Evolutionary conservation across 306 rosid genomes (phyloP).

Genomic region (Hylodesmum podocarpum): DNA sequence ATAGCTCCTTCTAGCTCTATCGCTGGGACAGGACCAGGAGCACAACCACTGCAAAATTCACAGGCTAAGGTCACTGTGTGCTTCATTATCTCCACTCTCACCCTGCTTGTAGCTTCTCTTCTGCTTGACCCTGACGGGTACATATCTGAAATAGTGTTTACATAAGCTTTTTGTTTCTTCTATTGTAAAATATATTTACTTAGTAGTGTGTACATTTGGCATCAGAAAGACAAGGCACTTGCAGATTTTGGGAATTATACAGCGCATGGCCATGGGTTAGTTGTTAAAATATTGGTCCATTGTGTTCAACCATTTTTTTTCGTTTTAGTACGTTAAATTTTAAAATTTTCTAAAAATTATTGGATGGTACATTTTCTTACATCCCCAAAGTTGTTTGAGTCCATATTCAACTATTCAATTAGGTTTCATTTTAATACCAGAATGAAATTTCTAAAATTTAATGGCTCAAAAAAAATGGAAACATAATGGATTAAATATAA

Average conservation of each 20-base stretch:
- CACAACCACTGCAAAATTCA: slow-evolving; percentile 36
- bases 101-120: slow-evolving; percentile 45
- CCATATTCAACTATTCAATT: too few species aligned
- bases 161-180: slow-evolving; percentile 16
- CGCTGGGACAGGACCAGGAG: not conserved
- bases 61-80: slow-evolving; percentile 47
- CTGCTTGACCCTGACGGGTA: slow-evolving; percentile 24
- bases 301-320: too few species aligned
- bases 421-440: too few species aligned
- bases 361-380: too few species aligned
- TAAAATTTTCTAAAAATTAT: too few species aligned
- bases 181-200: slow-evolving; percentile 18
- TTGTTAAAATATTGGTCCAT: not conserved
- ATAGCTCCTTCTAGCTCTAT: slow-evolving; percentile 16
- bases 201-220: slow-evolving; percentile 29
- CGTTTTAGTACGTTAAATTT: too few species aligned
- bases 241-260: not conserved
- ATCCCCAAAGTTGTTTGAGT: too few species aligned
- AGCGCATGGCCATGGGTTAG: not conserved
- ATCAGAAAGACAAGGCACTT: not conserved
- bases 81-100: slow-evolving; percentile 42
- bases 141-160: not conserved
- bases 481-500: too few species aligned
- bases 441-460: too few species aligned
- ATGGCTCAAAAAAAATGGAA: too few species aligned